Percentiles rank a stretch among this genome's conserved stretches.
Conservation (phyloP, 1,284 basidiomycete genomes). For the Lentinula novae-zelandiae region DNA sequence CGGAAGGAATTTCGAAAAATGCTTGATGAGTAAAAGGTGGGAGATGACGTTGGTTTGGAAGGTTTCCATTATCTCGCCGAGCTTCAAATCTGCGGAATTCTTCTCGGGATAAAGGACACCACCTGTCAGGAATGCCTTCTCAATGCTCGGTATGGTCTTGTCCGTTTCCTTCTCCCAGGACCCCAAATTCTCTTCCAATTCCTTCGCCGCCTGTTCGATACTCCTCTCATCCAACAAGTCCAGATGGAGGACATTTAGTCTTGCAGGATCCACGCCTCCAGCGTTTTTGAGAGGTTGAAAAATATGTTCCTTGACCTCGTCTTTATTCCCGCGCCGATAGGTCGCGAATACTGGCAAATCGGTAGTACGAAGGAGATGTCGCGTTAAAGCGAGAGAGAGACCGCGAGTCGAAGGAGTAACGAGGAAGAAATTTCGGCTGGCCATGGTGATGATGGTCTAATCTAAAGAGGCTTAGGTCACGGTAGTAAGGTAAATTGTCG, state of each 20-base stretch:
- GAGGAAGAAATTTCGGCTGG: conserved; percentile 37
- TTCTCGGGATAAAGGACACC: conserved; percentile 58
- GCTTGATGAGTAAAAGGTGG: conserved; percentile 60
- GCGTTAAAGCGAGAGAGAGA: conserved; percentile 51
- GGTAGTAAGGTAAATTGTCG: no score
- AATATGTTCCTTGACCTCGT: conserved; percentile 37
- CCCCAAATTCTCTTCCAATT: conserved; percentile 34
- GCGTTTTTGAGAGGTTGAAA: conserved; percentile 31
- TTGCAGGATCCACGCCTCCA: conserved; percentile 33
- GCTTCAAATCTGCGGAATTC: conserved; percentile 48
- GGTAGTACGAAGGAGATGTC: conserved; percentile 50
- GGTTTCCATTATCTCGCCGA: conserved; percentile 38
- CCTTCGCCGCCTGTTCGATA: conserved; percentile 44
- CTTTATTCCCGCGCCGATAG: conserved; percentile 38
- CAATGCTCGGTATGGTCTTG: conserved; percentile 25
- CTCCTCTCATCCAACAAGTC: conserved; percentile 50
- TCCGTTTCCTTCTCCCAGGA: conserved; percentile 28
- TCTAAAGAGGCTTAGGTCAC: background rate
- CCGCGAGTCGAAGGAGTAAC: conserved; percentile 47
- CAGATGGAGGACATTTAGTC: conserved; percentile 46
- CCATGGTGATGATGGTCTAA: background rate
- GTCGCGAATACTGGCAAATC: conserved; percentile 52
- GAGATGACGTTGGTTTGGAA: conserved; percentile 58
- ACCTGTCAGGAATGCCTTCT: conserved; percentile 54
- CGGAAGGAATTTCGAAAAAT: conserved; percentile 57